Evolutionary conservation across 2,329 filamentous ascomycete genomes (phyloP).

Genomic region (Macrophomina pseudophaseolina): DNA sequence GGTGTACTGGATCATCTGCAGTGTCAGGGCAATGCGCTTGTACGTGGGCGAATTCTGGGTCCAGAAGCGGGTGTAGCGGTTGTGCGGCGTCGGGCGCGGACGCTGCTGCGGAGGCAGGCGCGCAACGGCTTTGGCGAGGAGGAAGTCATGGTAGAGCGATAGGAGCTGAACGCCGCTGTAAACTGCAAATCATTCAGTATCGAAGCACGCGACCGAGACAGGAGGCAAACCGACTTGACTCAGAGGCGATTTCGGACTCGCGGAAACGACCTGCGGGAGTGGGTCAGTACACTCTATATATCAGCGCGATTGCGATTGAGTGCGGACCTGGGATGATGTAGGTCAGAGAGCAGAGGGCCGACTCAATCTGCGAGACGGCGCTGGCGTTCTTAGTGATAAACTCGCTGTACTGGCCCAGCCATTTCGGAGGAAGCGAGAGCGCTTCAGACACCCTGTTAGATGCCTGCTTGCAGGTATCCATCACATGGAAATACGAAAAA

Average conservation of each 20-base stretch:
- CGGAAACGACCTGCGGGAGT: conserved; percentile 72
- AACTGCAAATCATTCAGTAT: conserved; percentile 54
- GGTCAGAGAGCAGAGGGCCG: conserved; percentile 85
- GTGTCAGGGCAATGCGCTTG: conserved; percentile 75
- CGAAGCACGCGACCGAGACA: conserved; percentile 16
- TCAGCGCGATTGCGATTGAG: not conserved
- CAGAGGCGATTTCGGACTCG: conserved; percentile 93
- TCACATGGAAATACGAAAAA: conserved; percentile 17
- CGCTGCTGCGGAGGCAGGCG: conserved; percentile 59
- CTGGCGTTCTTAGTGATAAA: conserved; percentile 96
- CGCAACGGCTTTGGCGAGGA: conserved; percentile 71
- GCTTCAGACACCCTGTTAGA: conserved; percentile 50
- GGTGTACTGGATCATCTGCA: conserved; percentile 93
- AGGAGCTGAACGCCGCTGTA: conserved; percentile 89
- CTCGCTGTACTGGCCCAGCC: conserved; percentile 76
- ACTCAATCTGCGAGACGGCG: conserved; percentile 94
- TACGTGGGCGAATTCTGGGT: conserved; percentile 70
- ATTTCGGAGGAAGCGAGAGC: conserved; percentile 66
- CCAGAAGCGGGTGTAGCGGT: conserved; percentile 69
- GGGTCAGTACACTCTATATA: not conserved
- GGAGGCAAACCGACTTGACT: conserved; percentile 65
- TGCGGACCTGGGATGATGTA: conserved; percentile 86
- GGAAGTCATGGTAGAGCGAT: conserved; percentile 88
- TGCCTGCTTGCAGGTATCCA: conserved; percentile 44
- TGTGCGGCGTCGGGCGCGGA: conserved; percentile 61